Evolutionary conservation across 352 stramenopile genomes (phyloP).

Genomic region (Globisporangium megalacanthum): DNA sequence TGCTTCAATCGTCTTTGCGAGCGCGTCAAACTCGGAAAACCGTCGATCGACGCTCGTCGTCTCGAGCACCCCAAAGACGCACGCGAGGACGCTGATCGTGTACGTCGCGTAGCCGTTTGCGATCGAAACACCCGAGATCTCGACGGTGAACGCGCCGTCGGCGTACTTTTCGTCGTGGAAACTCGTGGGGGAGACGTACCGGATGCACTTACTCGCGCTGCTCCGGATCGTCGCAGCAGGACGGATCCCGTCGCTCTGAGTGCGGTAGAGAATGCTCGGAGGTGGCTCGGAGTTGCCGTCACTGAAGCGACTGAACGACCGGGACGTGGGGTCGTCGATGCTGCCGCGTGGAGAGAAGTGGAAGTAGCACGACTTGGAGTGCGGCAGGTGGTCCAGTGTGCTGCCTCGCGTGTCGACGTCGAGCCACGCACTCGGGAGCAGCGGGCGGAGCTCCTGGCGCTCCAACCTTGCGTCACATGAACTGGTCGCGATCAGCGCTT

Average conservation of each 20-base stretch:
- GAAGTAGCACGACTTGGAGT: constrained; percentile 33
- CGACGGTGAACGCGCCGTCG: constrained; percentile 61
- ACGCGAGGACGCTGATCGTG: constrained; percentile 60
- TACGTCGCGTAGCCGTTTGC: constrained; percentile 43
- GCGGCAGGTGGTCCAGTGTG: not conserved
- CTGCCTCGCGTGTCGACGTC: constrained; percentile 23
- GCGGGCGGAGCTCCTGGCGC: constrained; percentile 31
- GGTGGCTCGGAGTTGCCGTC: constrained; percentile 22
- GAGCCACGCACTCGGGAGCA: constrained; percentile 63
- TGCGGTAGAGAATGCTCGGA: constrained; percentile 5
- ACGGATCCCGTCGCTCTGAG: constrained; percentile 13
- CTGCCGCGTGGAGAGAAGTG: constrained; percentile 15
- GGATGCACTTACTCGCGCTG: constrained; percentile 38
- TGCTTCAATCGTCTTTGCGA: constrained; percentile 41
- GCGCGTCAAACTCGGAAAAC: constrained; percentile 64
- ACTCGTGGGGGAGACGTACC: constrained; percentile 43
- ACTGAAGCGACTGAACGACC: constrained; percentile 21
- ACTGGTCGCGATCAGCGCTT: constrained; percentile 52
- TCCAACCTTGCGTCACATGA: constrained; percentile 74
- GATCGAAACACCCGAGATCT: constrained; percentile 54
- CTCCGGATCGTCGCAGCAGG: constrained; percentile 7
- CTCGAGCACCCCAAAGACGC: constrained; percentile 29
- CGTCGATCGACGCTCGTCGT: constrained; percentile 49
- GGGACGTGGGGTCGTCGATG: constrained; percentile 15
- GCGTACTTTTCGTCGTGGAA: constrained; percentile 42